Conservation (phyloP, 495 filamentous ascomycete genomes). For the Xylaria nigripes region DNA sequence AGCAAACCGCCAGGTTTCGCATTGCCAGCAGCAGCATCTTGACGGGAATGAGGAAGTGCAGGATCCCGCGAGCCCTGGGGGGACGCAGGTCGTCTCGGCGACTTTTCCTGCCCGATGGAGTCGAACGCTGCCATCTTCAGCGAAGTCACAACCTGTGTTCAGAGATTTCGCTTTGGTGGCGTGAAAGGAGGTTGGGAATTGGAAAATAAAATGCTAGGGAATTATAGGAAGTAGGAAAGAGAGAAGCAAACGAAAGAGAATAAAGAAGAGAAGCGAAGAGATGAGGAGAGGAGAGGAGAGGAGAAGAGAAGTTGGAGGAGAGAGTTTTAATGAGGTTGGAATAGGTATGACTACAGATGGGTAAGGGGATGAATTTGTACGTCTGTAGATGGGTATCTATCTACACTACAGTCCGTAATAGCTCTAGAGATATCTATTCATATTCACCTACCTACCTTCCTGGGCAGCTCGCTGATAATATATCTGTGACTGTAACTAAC, state of each 20-base stretch:
- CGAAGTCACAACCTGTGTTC: background rate
- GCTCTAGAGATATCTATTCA: no score
- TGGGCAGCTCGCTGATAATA: no score
- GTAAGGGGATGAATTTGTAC: no score
- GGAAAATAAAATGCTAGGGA: no score
- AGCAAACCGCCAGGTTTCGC: slow-evolving; percentile 6
- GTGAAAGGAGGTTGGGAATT: no score
- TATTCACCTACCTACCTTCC: no score
- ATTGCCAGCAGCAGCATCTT: slow-evolving; percentile 10
- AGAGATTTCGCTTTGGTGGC: background rate
- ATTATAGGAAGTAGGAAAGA: no score
- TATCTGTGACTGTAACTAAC: no score
- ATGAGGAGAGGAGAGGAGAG: background rate
- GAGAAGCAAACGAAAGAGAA: background rate
- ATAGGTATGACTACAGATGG: no score
- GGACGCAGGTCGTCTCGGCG: slow-evolving; percentile 2
- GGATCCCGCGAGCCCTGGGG: slow-evolving; percentile 10
- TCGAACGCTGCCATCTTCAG: slow-evolving; percentile 2
- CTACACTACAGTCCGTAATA: no score
- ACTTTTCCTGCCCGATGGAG: slow-evolving; percentile 14
- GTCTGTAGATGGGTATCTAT: no score
- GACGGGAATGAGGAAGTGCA: slow-evolving; percentile 17
- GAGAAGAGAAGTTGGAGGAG: background rate
- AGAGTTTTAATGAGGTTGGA: no score
- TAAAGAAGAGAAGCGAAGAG: background rate